Percentiles rank a stretch among this genome's conserved stretches.
Conservation (phyloP, 139 green algal genomes). For the Eudorina sp. region DNA sequence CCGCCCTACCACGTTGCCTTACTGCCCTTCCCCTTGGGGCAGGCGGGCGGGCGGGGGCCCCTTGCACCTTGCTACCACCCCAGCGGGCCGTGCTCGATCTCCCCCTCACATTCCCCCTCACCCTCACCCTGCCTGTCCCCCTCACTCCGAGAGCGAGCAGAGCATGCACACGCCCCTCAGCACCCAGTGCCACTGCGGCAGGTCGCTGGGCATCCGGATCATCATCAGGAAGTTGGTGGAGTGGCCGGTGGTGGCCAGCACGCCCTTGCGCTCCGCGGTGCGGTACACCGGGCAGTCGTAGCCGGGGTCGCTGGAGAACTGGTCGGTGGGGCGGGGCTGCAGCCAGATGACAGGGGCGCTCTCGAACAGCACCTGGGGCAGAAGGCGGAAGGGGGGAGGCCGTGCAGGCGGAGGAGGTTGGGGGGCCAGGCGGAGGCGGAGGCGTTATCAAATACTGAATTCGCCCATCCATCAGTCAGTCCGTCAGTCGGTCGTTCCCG, state of each 20-base stretch:
- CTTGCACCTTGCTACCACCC: too few relatives aligned
- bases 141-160: slow-evolving; percentile 38
- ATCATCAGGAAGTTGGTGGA: slow-evolving; percentile 91
- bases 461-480: too few relatives aligned
- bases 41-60: too few relatives aligned
- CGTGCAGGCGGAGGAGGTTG: not conserved
- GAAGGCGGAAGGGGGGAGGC: not conserved
- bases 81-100: too few relatives aligned
- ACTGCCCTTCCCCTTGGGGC: too few relatives aligned
- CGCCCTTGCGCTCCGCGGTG: slow-evolving; percentile 77
- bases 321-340: slow-evolving; percentile 66
- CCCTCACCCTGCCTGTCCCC: not conserved
- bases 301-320: slow-evolving; percentile 61
- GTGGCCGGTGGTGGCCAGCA: slow-evolving; percentile 86
- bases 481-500: too few relatives aligned
- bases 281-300: slow-evolving; percentile 90
- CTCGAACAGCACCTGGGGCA: slow-evolving; percentile 72
- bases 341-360: slow-evolving; percentile 81
- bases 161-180: slow-evolving; percentile 82
- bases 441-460: too few relatives aligned
- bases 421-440: not conserved
- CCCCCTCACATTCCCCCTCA: too few relatives aligned
- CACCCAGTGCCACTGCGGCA: slow-evolving; percentile 77
- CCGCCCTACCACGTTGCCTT: too few relatives aligned
- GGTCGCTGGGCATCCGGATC: slow-evolving; percentile 73